These are phyloP conservation scores for Pseudodiploospora longispora DNA, from an alignment of 2,329 filamentous ascomycete genomes.

Conservation along the genomic window DNA sequence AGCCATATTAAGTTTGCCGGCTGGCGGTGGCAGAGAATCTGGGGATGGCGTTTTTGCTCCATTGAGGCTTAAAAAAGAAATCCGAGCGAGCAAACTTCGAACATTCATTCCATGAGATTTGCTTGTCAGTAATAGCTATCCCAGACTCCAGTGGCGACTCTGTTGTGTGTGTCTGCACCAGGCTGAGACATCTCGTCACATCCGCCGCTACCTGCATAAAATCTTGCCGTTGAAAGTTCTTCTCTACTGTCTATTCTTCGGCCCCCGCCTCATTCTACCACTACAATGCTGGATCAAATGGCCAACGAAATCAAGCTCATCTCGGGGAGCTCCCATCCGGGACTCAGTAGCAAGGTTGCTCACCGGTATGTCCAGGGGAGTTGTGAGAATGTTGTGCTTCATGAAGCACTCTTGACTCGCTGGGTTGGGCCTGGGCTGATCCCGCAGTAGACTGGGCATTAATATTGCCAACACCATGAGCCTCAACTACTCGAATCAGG, in stretches of 20 bases:
- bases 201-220: constrained; percentile 1
- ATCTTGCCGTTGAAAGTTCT: constrained; percentile 7
- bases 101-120: no score
- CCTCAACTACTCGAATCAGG: constrained; percentile 79
- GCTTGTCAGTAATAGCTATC: no score
- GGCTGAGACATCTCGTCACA: background rate
- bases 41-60: no score
- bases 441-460: constrained; percentile 55
- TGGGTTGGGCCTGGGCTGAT: constrained; percentile 10
- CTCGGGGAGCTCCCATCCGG: constrained; percentile 40
- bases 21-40: no score
- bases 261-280: constrained; percentile 16
- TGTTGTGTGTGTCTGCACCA: background rate
- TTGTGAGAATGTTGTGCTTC: background rate
- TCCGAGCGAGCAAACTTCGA: no score
- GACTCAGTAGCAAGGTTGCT: constrained; percentile 38
- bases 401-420: background rate
- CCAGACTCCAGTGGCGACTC: no score
- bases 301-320: constrained; percentile 47
- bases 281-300: constrained; percentile 35
- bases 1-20: no score
- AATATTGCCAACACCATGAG: constrained; percentile 72
- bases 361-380: constrained; percentile 27
- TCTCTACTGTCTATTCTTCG: constrained; percentile 13
- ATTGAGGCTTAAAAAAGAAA: no score